These are phyloP conservation scores for Alternaria dauci DNA, from an alignment of 2,329 filamentous ascomycete species.

Conservation along the genomic window DNA sequence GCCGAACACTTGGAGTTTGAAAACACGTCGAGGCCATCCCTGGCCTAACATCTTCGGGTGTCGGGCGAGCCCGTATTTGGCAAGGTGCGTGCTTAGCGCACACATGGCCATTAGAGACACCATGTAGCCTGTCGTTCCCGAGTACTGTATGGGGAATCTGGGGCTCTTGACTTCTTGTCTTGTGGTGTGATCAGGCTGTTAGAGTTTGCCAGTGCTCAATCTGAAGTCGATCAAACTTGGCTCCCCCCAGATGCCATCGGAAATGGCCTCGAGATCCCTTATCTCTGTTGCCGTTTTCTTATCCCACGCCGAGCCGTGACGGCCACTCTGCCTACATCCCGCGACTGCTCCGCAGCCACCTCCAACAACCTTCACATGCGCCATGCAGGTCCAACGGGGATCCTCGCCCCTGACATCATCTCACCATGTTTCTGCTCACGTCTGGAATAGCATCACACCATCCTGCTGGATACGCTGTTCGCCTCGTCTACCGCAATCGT, in stretches of 20 bases:
- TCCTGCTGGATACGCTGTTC: slow-evolving; percentile 5
- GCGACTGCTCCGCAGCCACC: slow-evolving; percentile 11
- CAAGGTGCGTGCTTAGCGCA: slow-evolving; percentile 10
- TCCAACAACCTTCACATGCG: slow-evolving; percentile 5
- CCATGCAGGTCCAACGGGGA: slow-evolving; percentile 7
- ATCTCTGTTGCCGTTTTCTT: slow-evolving; percentile 1
- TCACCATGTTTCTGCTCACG: slow-evolving; percentile 6
- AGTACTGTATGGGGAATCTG: neutral
- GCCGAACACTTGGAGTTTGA: slow-evolving; percentile 1
- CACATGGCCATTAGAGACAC: slow-evolving; percentile 11
- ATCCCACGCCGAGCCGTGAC: slow-evolving; percentile 8
- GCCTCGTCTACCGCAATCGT: slow-evolving; percentile 15
- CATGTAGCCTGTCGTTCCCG: slow-evolving; percentile 7
- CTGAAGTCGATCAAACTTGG: neutral
- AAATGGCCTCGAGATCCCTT: slow-evolving; percentile 1
- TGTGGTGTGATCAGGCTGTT: slow-evolving; percentile 5
- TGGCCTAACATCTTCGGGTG: neutral
- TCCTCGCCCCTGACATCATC: slow-evolving; percentile 8
- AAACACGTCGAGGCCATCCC: slow-evolving; percentile 15
- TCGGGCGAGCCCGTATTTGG: slow-evolving; percentile 2
- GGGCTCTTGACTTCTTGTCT: neutral
- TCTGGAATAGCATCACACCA: slow-evolving; percentile 8
- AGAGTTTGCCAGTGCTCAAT: neutral
- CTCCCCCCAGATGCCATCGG: neutral
- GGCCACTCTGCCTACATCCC: slow-evolving; percentile 11